phyloP scores from a whole-genome alignment of 176 grass and related monocot genomes.

The Pontederia paniculata region DNA sequence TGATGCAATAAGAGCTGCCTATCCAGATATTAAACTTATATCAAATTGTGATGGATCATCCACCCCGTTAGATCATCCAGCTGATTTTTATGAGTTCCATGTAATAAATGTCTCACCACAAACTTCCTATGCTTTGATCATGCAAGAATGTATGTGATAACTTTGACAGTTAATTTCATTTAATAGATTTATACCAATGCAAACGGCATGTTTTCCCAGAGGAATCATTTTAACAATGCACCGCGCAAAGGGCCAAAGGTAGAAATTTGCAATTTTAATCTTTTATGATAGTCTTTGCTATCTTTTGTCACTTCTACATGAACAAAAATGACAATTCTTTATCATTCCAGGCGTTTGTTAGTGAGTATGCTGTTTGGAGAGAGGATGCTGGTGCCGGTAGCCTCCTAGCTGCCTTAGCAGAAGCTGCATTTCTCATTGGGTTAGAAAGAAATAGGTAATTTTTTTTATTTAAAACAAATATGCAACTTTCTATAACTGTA shows the following conservation, averaged over 20 bases:
- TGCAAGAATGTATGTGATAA: background rate
- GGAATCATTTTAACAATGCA: conserved; percentile 42
- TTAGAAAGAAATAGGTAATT: conserved; percentile 73
- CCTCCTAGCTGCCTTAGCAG: conserved; percentile 66
- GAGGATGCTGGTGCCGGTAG: conserved; percentile 56
- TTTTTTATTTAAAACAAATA: conserved; percentile 1
- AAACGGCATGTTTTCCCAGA: conserved; percentile 56
- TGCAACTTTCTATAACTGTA: background rate
- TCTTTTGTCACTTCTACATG: background rate
- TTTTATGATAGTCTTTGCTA: background rate
- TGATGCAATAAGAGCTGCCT: conserved; percentile 56
- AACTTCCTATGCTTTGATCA: background rate
- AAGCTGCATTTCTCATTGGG: conserved; percentile 77
- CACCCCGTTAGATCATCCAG: conserved; percentile 66
- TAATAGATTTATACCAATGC: conserved; percentile 70
- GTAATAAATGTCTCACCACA: conserved; percentile 25
- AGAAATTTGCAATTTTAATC: conserved; percentile 3
- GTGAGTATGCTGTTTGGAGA: conserved; percentile 60
- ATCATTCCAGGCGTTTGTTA: conserved; percentile 63
- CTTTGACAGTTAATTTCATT: background rate
- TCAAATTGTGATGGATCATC: conserved; percentile 77
- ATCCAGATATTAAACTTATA: conserved; percentile 89
- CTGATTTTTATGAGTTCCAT: conserved; percentile 86
- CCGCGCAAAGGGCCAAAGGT: conserved; percentile 75
- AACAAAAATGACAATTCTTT: background rate